Conservation (phyloP, 495 filamentous ascomycete species). For the Aspergillus haitiensis region DNA sequence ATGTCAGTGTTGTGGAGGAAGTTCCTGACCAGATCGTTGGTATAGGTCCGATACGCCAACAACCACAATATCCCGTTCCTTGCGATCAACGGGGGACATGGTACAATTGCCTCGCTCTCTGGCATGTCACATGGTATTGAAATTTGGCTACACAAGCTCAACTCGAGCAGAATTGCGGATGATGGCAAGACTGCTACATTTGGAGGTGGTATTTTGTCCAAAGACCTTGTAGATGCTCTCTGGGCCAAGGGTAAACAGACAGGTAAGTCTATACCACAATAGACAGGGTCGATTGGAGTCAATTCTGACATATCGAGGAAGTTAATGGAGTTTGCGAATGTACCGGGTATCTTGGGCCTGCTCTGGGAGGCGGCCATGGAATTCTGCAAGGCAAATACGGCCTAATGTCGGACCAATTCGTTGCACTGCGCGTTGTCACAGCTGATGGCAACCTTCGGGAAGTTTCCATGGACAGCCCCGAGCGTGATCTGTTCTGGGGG, state of each 20-base stretch:
- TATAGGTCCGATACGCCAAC: constrained; percentile 22
- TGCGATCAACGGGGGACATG: constrained; percentile 22
- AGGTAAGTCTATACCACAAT: constrained; percentile 8
- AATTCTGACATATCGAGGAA: neutral
- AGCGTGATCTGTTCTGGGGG: constrained; percentile 23
- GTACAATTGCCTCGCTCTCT: constrained; percentile 13
- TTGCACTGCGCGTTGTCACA: constrained; percentile 19
- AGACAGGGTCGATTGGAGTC: too few species aligned
- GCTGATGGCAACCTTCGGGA: constrained; percentile 17
- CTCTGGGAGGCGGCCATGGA: constrained; percentile 23
- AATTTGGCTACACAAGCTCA: constrained; percentile 24
- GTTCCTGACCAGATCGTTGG: neutral
- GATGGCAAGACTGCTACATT: constrained; percentile 22
- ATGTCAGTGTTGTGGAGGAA: neutral
- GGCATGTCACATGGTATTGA: constrained; percentile 21
- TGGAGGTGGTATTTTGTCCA: constrained; percentile 22
- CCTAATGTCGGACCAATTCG: constrained; percentile 21
- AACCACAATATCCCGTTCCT: constrained; percentile 21
- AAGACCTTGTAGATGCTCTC: constrained; percentile 10
- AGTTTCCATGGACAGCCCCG: constrained; percentile 6
- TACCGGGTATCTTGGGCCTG: constrained; percentile 22
- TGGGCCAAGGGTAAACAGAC: constrained; percentile 23
- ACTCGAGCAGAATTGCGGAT: constrained; percentile 9
- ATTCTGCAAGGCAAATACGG: constrained; percentile 22
- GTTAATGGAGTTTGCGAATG: constrained; percentile 23